Conservation (phyloP, 306 rosid genomes). For the Gastrolobium villosum region DNA sequence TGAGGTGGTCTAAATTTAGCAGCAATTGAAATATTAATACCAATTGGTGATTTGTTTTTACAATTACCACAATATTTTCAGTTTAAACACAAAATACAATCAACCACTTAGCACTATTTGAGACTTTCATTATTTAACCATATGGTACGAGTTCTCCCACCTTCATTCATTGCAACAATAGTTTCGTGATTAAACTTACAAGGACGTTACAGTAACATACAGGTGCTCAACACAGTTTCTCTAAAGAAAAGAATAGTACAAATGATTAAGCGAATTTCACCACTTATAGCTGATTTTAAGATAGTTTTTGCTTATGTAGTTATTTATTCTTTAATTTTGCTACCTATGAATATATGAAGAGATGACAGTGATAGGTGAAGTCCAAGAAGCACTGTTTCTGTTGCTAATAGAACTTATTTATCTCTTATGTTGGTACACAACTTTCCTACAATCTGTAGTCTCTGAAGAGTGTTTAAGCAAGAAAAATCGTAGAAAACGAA, state of each 20-base stretch:
- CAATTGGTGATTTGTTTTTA: not conserved
- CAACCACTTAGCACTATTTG: not conserved
- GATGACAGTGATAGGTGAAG: no score
- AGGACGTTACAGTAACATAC: not conserved
- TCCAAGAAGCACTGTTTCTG: no score
- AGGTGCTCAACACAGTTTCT: not conserved
- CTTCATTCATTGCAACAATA: conserved; percentile 5
- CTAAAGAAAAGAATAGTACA: no score
- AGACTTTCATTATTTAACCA: not conserved
- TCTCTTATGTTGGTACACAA: not conserved
- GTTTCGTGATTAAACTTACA: not conserved
- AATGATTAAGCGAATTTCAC: no score
- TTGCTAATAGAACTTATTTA: no score
- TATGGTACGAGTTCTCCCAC: not conserved
- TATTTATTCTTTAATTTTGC: no score
- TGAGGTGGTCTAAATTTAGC: not conserved
- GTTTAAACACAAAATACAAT: not conserved
- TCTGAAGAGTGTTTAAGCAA: not conserved
- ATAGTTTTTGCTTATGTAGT: no score
- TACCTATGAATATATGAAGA: no score
- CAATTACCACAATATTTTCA: not conserved
- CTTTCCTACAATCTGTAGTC: not conserved
- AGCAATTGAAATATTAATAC: not conserved
- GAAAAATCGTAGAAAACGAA: not conserved
- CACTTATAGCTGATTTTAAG: no score